Percentiles rank a stretch among this genome's conserved stretches.
Evolutionary conservation across 139 green algal species (phyloP).

Genomic region (Pycnococcus provasolii): DNA sequence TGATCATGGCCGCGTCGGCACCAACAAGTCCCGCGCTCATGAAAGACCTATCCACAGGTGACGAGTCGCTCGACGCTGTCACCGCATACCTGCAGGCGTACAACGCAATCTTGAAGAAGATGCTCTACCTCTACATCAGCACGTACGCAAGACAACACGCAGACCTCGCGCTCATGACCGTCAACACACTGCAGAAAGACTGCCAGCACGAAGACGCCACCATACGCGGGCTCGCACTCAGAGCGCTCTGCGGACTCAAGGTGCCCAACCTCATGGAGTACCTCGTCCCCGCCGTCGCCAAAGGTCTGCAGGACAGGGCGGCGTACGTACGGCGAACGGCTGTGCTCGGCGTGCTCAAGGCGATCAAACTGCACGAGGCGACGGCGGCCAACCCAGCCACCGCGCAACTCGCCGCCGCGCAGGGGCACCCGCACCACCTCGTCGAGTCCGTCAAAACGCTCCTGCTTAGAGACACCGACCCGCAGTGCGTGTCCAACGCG

Average conservation of each 20-base stretch:
- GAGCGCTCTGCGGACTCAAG: conserved; percentile 73
- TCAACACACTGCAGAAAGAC: conserved; percentile 71
- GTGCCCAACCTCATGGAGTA: conserved; percentile 92
- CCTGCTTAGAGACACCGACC: conserved; percentile 55
- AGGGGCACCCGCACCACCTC: neutral
- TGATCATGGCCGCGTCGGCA: conserved; percentile 22
- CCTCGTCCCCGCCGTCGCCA: conserved; percentile 49
- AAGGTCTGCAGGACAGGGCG: conserved; percentile 49
- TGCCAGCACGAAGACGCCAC: conserved; percentile 77
- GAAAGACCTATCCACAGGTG: conserved; percentile 36
- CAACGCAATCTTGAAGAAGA: conserved; percentile 88
- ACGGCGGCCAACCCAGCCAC: no score
- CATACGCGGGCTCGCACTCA: conserved; percentile 81
- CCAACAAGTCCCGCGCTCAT: neutral
- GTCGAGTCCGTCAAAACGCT: conserved; percentile 53
- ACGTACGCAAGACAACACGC: conserved; percentile 23
- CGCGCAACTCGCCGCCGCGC: no score
- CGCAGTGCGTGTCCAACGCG: conserved; percentile 2
- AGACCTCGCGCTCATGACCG: conserved; percentile 69
- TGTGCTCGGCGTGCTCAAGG: conserved; percentile 77
- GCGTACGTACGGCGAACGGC: conserved; percentile 78
- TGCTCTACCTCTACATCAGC: conserved; percentile 76
- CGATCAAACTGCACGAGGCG: conserved; percentile 18
- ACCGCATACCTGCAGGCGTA: conserved; percentile 23
- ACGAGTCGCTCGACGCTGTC: conserved; percentile 49